Conservation (phyloP, 1,284 basidiomycete genomes). For the Vanrija pseudolonga region DNA sequence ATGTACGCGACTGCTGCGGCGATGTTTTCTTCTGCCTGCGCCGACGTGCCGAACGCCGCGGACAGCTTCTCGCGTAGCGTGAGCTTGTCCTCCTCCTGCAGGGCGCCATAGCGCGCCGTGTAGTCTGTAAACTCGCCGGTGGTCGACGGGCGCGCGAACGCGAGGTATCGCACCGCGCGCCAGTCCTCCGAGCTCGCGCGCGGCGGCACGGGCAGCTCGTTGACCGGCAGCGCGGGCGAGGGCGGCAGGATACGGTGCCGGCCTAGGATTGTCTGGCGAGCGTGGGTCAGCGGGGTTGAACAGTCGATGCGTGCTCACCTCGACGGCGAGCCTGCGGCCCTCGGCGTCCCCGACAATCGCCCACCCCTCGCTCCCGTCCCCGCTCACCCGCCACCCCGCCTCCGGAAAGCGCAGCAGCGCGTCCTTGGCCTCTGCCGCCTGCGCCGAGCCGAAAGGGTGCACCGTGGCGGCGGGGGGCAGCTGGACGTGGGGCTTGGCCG, state of each 20-base stretch:
- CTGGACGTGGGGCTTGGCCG: constrained; percentile 27
- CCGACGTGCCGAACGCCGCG: constrained; percentile 25
- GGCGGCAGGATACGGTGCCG: constrained; percentile 62
- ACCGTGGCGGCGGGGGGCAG: constrained; percentile 33
- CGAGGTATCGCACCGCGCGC: constrained; percentile 60
- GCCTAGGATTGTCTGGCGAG: constrained; percentile 63
- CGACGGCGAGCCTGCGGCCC: constrained; percentile 59
- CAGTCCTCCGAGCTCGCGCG: constrained; percentile 6
- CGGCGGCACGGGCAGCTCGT: constrained; percentile 20
- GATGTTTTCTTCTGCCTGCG: constrained; percentile 52
- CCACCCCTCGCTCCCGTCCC: constrained; percentile 59
- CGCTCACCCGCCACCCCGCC: constrained; percentile 59
- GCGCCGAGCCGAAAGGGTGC: constrained; percentile 32
- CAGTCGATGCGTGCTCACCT: constrained; percentile 54
- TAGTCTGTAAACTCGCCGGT: constrained; percentile 84
- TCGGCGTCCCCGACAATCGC: constrained; percentile 59
- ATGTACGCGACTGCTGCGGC: constrained; percentile 54
- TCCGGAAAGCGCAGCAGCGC: constrained; percentile 51
- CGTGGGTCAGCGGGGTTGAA: background rate
- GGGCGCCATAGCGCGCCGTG: constrained; percentile 80
- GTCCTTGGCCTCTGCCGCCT: constrained; percentile 12
- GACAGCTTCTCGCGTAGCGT: constrained; percentile 17
- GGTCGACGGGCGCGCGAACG: constrained; percentile 64
- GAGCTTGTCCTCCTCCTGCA: constrained; percentile 74
- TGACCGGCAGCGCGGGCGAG: constrained; percentile 65